Evolutionary conservation across 1,284 basidiomycete genomes (phyloP).

Genomic region (Singerocomus inundabilis): DNA sequence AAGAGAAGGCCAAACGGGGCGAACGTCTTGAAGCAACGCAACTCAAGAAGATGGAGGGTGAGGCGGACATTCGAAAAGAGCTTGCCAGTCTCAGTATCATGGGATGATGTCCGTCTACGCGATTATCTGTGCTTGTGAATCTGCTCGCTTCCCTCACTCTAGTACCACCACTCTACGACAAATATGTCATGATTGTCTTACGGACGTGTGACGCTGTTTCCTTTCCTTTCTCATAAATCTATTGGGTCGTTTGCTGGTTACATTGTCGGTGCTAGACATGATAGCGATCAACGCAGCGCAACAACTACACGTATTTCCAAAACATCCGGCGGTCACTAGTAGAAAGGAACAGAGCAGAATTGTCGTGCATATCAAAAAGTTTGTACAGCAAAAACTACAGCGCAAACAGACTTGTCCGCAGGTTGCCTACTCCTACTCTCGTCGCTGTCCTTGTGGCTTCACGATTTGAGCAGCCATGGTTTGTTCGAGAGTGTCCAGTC

Average conservation of each 20-base stretch:
- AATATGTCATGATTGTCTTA: neutral
- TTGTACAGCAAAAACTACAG: neutral
- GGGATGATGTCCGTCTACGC: conserved; percentile 8
- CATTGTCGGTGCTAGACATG: neutral
- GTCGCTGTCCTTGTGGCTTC: neutral
- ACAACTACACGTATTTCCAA: neutral
- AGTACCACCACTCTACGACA: neutral
- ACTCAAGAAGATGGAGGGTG: conserved; percentile 91
- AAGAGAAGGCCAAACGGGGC: conserved; percentile 83
- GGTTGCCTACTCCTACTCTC: neutral
- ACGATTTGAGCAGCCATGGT: conserved; percentile 60
- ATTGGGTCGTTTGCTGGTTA: neutral
- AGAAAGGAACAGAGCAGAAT: neutral
- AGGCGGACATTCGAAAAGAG: conserved; percentile 81
- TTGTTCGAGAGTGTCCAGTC: conserved; percentile 81
- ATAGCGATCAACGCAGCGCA: neutral
- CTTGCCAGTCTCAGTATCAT: conserved; percentile 40
- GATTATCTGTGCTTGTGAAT: neutral
- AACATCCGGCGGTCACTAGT: no score
- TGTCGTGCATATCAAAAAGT: neutral
- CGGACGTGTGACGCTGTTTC: neutral
- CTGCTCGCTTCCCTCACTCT: neutral
- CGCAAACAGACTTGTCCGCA: neutral
- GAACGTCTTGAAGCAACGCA: conserved; percentile 93
- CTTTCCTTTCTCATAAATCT: conserved; percentile 9